Evolutionary conservation across 139 green algal species (phyloP).

Genomic region (Yamagishiella unicocca): DNA sequence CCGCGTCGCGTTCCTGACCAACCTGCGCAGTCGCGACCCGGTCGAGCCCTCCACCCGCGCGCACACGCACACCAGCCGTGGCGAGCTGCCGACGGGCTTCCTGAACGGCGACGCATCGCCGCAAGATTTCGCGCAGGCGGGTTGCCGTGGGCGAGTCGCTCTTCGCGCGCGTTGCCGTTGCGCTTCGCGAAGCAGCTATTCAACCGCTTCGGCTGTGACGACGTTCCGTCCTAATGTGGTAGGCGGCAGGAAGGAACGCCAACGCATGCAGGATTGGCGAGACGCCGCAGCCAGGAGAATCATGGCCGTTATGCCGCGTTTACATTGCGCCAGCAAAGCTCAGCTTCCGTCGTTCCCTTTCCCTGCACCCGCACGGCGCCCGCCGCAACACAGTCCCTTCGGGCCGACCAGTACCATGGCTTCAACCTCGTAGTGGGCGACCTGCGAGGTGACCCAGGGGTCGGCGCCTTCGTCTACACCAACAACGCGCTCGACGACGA

Average conservation of each 20-base stretch:
- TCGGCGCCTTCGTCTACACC: conserved; percentile 56
- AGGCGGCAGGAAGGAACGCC: too few relatives aligned
- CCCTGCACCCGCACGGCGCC: too few relatives aligned
- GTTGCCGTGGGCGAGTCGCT: background rate
- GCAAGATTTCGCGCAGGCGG: conserved; percentile 54
- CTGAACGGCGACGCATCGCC: conserved; percentile 49
- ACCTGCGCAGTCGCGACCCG: conserved; percentile 56
- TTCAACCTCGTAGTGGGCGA: conserved; percentile 78
- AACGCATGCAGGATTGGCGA: too few relatives aligned
- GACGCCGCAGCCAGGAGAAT: too few relatives aligned
- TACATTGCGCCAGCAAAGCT: too few relatives aligned
- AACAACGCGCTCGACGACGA: conserved; percentile 51
- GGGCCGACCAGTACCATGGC: conserved; percentile 57
- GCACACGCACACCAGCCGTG: conserved; percentile 51
- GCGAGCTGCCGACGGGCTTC: conserved; percentile 67
- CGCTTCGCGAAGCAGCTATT: too few relatives aligned
- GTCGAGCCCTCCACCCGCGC: conserved; percentile 18
- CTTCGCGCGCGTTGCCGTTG: too few relatives aligned
- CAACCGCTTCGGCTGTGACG: too few relatives aligned
- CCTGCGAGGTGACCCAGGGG: conserved; percentile 29
- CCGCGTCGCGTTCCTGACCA: conserved; percentile 77
- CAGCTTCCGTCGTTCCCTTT: too few relatives aligned
- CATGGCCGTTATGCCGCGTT: too few relatives aligned
- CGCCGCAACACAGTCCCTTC: conserved; percentile 50
- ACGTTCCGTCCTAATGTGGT: too few relatives aligned